A percentile compares a stretch with the other conserved stretches of the same genome.
Conservation (phyloP, 208 protist species). For the Leishmania turanica region DNA sequence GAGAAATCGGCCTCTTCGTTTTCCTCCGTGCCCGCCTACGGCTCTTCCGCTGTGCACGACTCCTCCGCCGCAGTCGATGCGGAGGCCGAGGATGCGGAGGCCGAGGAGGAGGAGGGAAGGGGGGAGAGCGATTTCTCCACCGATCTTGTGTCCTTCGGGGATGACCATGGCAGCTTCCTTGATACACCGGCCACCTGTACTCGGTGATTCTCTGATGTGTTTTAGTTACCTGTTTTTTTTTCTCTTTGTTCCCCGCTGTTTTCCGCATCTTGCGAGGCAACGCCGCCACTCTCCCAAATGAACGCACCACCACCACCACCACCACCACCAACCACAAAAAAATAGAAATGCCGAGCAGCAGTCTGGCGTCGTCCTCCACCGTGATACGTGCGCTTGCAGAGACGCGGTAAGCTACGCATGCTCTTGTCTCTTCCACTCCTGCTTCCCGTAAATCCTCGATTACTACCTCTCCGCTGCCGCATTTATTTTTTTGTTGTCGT, state of each 20-base stretch:
- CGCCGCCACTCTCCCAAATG: not conserved
- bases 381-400: not conserved
- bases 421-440: not conserved
- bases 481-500: not conserved
- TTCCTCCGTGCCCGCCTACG: not conserved
- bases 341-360: not conserved
- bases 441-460: not conserved
- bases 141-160: conserved; percentile 26
- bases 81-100: not conserved
- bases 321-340: not conserved
- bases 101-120: not conserved
- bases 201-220: not conserved
- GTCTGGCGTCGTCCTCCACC: not conserved
- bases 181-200: not conserved
- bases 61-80: not conserved
- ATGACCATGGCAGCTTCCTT: conserved; percentile 5
- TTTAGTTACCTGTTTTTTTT: not conserved
- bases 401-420: not conserved
- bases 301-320: not conserved
- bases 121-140: conserved; percentile 27
- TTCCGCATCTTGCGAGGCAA: not conserved
- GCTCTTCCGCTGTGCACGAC: not conserved
- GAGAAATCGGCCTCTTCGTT: not conserved
- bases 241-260: not conserved
- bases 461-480: not conserved